These are phyloP conservation scores for Vigna trinervia DNA, from an alignment of 306 rosid species.

Conservation along the genomic window DNA sequence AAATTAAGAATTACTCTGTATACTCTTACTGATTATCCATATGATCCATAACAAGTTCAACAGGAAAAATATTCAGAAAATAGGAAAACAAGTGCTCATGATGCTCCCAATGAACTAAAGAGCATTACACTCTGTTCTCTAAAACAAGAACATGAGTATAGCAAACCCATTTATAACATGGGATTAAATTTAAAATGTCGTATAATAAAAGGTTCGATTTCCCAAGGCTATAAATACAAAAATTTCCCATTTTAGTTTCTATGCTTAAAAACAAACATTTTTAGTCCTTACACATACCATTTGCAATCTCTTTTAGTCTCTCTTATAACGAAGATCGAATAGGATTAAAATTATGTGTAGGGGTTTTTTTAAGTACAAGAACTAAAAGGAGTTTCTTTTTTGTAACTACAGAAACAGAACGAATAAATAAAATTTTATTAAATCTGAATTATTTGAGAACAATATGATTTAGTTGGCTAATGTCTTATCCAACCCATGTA, in stretches of 20 bases:
- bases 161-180: not conserved
- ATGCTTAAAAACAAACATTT: too few species aligned
- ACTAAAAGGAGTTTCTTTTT: too few species aligned
- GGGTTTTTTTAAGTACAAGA: too few species aligned
- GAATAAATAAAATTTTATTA: not conserved
- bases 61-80: slow-evolving; percentile 17
- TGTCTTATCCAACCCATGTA: not conserved
- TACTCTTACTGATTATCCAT: slow-evolving; percentile 30
- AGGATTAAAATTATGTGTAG: too few species aligned
- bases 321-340: too few species aligned
- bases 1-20: slow-evolving; percentile 39
- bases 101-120: not conserved
- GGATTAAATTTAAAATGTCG: slow-evolving; percentile 9
- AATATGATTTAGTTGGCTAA: not conserved
- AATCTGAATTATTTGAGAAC: not conserved
- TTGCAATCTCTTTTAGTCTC: too few species aligned
- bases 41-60: slow-evolving; percentile 28
- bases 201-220: too few species aligned
- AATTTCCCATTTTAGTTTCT: too few species aligned
- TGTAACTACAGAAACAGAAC: too few species aligned
- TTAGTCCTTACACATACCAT: too few species aligned
- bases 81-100: slow-evolving; percentile 9
- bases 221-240: too few species aligned
- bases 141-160: not conserved
- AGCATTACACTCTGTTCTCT: not conserved